Conservation (phyloP, 257 asterid species). For the Scutellaria minor region DNA sequence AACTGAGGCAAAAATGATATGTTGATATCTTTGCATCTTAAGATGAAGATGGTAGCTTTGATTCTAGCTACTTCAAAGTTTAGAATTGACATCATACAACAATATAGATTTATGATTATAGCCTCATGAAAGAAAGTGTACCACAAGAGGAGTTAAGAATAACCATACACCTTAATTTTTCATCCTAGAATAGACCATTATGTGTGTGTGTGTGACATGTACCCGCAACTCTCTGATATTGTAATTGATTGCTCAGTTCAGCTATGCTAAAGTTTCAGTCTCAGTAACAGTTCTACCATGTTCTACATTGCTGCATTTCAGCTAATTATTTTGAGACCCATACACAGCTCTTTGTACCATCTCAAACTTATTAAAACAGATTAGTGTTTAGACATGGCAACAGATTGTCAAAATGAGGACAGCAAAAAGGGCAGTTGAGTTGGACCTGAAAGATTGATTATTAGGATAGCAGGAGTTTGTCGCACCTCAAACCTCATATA, state of each 20-base stretch:
- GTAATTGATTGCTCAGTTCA: background rate
- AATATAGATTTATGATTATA: constrained; percentile 22
- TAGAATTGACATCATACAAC: background rate
- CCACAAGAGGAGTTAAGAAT: background rate
- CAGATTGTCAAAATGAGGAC: background rate
- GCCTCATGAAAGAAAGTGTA: constrained; percentile 23
- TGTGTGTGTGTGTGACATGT: background rate
- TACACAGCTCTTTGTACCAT: background rate
- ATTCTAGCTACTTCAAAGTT: constrained; percentile 1
- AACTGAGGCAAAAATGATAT: constrained; percentile 22
- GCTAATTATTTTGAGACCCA: background rate
- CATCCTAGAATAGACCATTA: constrained; percentile 22
- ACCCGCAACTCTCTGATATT: background rate
- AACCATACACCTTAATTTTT: constrained; percentile 3
- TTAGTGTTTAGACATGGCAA: background rate
- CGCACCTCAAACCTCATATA: constrained; percentile 10
- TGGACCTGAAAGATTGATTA: background rate
- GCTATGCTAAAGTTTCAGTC: constrained; percentile 1
- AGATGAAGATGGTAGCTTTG: constrained; percentile 13
- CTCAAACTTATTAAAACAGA: background rate
- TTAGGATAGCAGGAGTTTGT: background rate
- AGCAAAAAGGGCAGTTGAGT: constrained; percentile 13
- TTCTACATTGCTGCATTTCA: constrained; percentile 13
- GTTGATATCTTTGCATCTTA: constrained; percentile 28
- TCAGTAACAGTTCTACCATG: constrained; percentile 1